Percentiles rank a stretch among this genome's conserved stretches.
Evolutionary conservation across 352 stramenopile species (phyloP).

Genomic region (Halophytophthora batemanensis): DNA sequence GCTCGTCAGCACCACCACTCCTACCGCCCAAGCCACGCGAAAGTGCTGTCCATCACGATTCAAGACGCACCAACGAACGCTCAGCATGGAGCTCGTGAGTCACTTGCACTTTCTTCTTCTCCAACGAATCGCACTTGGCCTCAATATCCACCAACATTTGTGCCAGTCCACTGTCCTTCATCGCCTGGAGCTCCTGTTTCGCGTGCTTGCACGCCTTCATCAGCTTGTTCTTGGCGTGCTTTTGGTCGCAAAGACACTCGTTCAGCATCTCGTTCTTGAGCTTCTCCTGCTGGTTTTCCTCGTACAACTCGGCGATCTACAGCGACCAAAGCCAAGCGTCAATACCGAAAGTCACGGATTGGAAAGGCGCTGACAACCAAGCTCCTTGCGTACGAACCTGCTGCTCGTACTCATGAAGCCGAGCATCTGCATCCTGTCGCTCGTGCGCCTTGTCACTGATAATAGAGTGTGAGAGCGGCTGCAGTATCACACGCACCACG

Average conservation of each 20-base stretch:
- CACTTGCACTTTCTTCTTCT: constrained; percentile 44
- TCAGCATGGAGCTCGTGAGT: constrained; percentile 34
- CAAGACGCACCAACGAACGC: constrained; percentile 29
- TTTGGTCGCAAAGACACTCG: constrained; percentile 65
- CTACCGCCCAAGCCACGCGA: background rate
- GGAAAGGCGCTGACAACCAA: background rate
- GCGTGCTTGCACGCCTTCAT: constrained; percentile 71
- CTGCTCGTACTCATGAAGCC: constrained; percentile 67
- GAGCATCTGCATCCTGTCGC: constrained; percentile 33
- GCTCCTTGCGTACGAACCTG: too few relatives aligned
- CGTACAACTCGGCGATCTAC: constrained; percentile 61
- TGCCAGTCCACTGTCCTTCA: constrained; percentile 58
- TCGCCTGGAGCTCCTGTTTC: constrained; percentile 54
- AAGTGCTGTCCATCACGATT: background rate
- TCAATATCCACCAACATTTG: constrained; percentile 72
- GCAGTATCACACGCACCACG: background rate
- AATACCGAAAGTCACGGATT: background rate
- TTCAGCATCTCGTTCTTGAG: constrained; percentile 65
- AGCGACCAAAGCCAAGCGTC: background rate
- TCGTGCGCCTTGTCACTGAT: constrained; percentile 30
- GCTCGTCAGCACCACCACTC: too few relatives aligned
- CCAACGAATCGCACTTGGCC: constrained; percentile 42
- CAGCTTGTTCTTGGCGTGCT: constrained; percentile 62
- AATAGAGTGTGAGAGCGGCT: constrained; percentile 41
- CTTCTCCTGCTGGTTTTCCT: constrained; percentile 69